These are phyloP conservation scores for Solanum gracilifrons DNA, from an alignment of 257 asterid genomes.

Conservation along the genomic window DNA sequence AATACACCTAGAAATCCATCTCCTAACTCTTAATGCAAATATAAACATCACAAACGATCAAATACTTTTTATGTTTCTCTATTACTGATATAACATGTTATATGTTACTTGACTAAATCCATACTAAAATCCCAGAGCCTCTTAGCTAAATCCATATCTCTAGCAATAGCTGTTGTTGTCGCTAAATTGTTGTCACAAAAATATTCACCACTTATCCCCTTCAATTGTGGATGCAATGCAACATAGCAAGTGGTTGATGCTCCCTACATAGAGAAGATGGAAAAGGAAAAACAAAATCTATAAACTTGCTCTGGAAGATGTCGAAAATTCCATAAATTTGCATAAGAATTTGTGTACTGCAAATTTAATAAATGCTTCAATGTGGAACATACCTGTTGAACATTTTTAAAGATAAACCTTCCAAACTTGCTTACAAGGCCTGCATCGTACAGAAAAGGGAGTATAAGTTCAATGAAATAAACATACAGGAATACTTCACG, in stretches of 20 bases:
- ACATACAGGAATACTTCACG: neutral
- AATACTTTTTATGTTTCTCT: neutral
- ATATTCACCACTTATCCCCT: conserved; percentile 53
- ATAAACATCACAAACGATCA: neutral
- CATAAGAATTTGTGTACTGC: neutral
- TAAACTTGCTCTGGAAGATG: neutral
- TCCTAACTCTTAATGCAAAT: neutral
- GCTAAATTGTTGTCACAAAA: conserved; percentile 50
- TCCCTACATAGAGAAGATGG: conserved; percentile 26
- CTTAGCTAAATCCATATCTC: conserved; percentile 37
- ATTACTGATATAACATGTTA: neutral
- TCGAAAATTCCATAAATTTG: neutral
- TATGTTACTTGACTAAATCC: conserved; percentile 17
- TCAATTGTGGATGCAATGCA: conserved; percentile 61
- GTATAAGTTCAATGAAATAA: neutral
- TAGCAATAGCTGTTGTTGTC: conserved; percentile 22
- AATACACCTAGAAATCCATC: neutral
- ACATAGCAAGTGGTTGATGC: conserved; percentile 72
- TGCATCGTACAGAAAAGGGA: conserved; percentile 1
- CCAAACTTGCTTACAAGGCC: conserved; percentile 35
- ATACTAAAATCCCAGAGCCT: conserved; percentile 72
- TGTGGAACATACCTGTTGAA: conserved; percentile 21
- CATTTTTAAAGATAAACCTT: conserved; percentile 31
- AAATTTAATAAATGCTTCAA: neutral
- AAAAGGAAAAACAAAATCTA: neutral